A percentile compares a stretch with the other conserved stretches of the same genome.
phyloP scores from a whole-genome alignment of 768 basidiomycete genomes.

The Calocybe gangraenosa region DNA sequence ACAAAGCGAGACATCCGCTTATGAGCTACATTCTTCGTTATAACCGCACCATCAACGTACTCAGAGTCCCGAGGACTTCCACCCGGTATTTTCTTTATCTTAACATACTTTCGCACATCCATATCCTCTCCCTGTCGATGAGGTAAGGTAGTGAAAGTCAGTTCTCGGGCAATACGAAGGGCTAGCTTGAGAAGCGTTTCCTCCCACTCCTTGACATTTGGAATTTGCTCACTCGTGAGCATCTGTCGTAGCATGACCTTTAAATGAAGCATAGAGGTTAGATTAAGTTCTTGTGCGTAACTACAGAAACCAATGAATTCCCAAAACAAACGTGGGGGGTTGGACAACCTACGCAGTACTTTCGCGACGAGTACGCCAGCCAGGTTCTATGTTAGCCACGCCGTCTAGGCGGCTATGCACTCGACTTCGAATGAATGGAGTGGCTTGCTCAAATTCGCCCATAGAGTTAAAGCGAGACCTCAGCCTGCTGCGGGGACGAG shows the following conservation, averaged over 20 bases:
- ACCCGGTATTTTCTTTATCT: conserved; percentile 98
- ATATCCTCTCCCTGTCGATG: conserved; percentile 88
- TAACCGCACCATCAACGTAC: conserved; percentile 94
- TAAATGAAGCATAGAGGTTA: conserved; percentile 84
- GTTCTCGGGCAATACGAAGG: conserved; percentile 79
- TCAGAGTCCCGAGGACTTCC: conserved; percentile 91
- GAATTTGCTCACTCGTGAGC: conserved; percentile 76
- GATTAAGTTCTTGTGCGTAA: conserved; percentile 79
- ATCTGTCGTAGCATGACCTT: conserved; percentile 90
- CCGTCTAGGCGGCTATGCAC: conserved; percentile 74
- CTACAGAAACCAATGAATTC: conserved; percentile 30
- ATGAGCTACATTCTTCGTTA: conserved; percentile 97
- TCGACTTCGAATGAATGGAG: conserved; percentile 82
- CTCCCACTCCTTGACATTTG: conserved; percentile 86
- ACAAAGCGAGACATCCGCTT: conserved; percentile 87
- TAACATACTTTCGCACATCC: conserved; percentile 93
- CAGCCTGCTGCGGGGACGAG: conserved; percentile 41
- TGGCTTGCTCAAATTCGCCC: conserved; percentile 66
- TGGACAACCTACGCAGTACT: conserved; percentile 73
- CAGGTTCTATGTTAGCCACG: conserved; percentile 53
- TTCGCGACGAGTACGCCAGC: conserved; percentile 85
- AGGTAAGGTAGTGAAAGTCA: conserved; percentile 67
- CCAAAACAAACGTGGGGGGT: not conserved
- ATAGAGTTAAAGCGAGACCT: conserved; percentile 68
- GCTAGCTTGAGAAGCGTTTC: conserved; percentile 76